Evolutionary conservation across 768 basidiomycete genomes (phyloP).

Genomic region (Phanerodontia chrysosporium): DNA sequence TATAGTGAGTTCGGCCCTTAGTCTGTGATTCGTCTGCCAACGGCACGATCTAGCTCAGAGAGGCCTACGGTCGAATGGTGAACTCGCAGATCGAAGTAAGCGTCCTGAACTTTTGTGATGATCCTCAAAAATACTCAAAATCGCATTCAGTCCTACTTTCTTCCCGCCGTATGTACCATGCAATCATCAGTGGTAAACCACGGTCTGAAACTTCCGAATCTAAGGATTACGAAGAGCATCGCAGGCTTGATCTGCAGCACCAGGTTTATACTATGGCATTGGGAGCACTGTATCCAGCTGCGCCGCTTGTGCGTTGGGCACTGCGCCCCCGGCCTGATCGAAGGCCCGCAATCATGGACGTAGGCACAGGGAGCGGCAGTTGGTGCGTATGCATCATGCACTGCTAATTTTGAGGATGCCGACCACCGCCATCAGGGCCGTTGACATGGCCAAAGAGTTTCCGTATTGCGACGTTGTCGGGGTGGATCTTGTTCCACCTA

Average conservation of each 20-base stretch:
- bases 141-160: slow-evolving; percentile 23
- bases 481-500: slow-evolving; percentile 29
- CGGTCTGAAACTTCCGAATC: neutral
- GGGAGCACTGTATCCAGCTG: slow-evolving; percentile 24
- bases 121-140: no score
- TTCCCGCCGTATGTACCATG: slow-evolving; percentile 24
- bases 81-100: slow-evolving; percentile 28
- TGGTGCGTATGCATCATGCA: slow-evolving; percentile 18
- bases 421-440: slow-evolving; percentile 21
- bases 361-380: slow-evolving; percentile 31
- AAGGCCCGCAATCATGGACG: slow-evolving; percentile 25
- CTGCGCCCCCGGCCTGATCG: slow-evolving; percentile 23
- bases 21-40: neutral
- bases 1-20: slow-evolving; percentile 16
- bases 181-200: neutral
- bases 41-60: slow-evolving; percentile 17
- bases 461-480: slow-evolving; percentile 31
- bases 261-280: slow-evolving; percentile 24
- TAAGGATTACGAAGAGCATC: slow-evolving; percentile 29
- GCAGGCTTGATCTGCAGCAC: slow-evolving; percentile 29
- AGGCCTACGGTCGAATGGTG: slow-evolving; percentile 25
- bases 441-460: slow-evolving; percentile 31
- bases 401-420: neutral
- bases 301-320: slow-evolving; percentile 24
- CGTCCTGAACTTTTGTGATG: neutral